Base-by-base conservation (phyloP, 2,329 filamentous ascomycete genomes). In the Trichoderma guizhouense region DNA sequence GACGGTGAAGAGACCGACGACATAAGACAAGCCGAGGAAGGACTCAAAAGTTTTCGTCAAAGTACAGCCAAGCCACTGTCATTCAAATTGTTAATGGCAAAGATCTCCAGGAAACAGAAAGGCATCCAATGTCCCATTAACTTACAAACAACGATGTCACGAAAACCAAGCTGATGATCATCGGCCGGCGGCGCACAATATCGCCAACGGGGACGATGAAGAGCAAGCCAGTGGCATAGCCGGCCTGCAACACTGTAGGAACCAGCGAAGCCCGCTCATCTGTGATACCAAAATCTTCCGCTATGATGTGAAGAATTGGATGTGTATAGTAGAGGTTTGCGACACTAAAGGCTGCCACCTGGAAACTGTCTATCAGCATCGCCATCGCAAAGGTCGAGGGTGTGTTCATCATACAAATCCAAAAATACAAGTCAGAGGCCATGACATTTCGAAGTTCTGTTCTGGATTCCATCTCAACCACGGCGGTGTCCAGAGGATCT, bases 281-380 rank as follows among this genome's bases (percentile, higher is more conserved):
- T 9, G 85, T 86, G 62, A 95, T 90, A 68, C 86, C 77, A 77
- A 96, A 95, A 18, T 92, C 90, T 11, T 84, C 79, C 0, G 93
- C 92, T 53, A 96, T 85, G 65, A 92, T 88, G 77, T 94, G 93
- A 28, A 95, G 83, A 61, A 95, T 92, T 0, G 93, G 92, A 76
- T 95, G 92, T 72, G 88, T 93, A 80, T 95, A 94, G 82, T 95
- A 95, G 3, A 95, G 83, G 75, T 95, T 95, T 21, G 92, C 92
- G 7, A 95, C 93, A 0, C 91, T 93, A 75, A 93, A 90, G 5
- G 90, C 86, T 0, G 83, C 82, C 18, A 72, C 55, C 69, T 71
- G 18, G 39, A 47, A 32, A 21, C 18, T 9, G n/a, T 55, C 28
- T 9, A 47, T 71, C 34, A 71, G 61, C 69, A 60, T 58, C 66